phyloP scores from a whole-genome alignment of 345 rosid genomes.

The Populus alba region DNA sequence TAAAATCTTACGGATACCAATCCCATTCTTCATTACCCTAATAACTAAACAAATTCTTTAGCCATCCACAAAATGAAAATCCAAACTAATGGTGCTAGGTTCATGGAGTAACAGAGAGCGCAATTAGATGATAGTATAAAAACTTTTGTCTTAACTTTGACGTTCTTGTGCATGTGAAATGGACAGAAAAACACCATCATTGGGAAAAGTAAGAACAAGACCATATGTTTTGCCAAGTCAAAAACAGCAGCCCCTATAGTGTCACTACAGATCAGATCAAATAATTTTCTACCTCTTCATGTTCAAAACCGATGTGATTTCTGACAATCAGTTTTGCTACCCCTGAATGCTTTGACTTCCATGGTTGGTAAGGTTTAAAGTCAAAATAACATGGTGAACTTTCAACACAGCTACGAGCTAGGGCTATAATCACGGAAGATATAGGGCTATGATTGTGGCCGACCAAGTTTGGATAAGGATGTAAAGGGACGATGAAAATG shows the following conservation, averaged over 20 bases:
- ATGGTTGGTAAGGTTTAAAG: background rate
- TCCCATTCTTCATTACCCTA: background rate
- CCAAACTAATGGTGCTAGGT: background rate
- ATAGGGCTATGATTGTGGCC: background rate
- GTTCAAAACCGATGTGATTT: background rate
- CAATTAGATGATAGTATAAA: background rate
- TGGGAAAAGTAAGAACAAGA: background rate
- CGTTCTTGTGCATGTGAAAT: background rate
- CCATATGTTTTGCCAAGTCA: background rate
- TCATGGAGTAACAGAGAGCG: background rate
- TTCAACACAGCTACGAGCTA: background rate
- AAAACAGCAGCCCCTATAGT: background rate
- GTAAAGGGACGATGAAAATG: background rate
- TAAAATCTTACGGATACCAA: too few species aligned
- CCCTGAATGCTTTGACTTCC: background rate
- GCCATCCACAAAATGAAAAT: too few species aligned
- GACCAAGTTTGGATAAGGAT: background rate
- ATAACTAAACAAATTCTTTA: background rate
- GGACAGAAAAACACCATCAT: background rate
- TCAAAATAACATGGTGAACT: conserved; percentile 1
- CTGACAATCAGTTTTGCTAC: background rate
- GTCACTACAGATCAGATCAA: background rate
- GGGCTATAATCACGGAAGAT: background rate
- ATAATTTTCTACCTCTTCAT: background rate
- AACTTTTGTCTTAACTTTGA: background rate